phyloP scores from a whole-genome alignment of 768 basidiomycete species.

The Amanita inopinata region DNA sequence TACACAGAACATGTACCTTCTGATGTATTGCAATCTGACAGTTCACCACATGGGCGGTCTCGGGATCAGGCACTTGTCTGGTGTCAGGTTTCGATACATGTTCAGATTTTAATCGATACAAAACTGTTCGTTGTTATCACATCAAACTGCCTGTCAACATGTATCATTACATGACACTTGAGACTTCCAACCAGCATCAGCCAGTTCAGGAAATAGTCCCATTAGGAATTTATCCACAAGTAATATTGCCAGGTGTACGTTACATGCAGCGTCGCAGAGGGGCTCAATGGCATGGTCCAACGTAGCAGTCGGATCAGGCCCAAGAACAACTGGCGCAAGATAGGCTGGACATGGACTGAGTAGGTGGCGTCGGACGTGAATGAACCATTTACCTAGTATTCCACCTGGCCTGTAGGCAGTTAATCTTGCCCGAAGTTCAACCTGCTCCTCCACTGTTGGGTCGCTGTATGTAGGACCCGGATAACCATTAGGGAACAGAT shows the following conservation, averaged over 20 bases:
- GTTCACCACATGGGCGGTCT: too few species aligned
- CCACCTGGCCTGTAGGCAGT: slow-evolving; percentile 28
- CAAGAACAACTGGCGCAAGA: slow-evolving; percentile 43
- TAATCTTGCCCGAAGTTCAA: slow-evolving; percentile 38
- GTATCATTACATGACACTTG: not conserved
- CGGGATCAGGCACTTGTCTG: too few species aligned
- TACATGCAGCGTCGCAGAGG: slow-evolving; percentile 56
- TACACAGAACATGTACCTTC: too few species aligned
- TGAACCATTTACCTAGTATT: slow-evolving; percentile 22
- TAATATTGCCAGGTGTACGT: slow-evolving; percentile 67
- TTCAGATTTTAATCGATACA: too few species aligned
- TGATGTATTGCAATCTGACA: too few species aligned
- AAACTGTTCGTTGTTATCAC: too few species aligned
- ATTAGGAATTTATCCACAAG: slow-evolving; percentile 66
- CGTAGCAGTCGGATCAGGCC: slow-evolving; percentile 38
- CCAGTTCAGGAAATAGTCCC: slow-evolving; percentile 72
- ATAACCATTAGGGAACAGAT: slow-evolving; percentile 86
- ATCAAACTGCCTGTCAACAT: too few species aligned
- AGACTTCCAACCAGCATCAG: slow-evolving; percentile 4
- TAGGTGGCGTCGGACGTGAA: not conserved
- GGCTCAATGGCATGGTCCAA: slow-evolving; percentile 50
- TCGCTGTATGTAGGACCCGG: slow-evolving; percentile 66
- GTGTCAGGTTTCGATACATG: too few species aligned
- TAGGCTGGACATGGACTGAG: slow-evolving; percentile 21
- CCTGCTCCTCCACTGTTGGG: slow-evolving; percentile 71